Conservation (phyloP, 2,329 filamentous ascomycete genomes). For the Fusarium sp. region DNA sequence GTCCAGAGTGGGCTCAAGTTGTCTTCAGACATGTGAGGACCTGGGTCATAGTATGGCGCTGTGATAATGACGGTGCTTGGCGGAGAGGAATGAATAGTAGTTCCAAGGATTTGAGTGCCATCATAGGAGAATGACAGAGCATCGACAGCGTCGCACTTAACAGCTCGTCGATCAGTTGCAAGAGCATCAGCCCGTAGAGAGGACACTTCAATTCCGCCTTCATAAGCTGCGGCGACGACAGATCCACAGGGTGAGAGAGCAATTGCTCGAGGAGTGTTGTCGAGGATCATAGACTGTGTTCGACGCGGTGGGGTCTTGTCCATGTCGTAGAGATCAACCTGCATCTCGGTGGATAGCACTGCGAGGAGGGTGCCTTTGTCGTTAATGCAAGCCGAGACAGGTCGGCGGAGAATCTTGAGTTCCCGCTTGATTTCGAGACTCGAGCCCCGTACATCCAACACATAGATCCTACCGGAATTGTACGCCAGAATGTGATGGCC, state of each 20-base stretch:
- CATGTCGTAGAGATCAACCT: conserved; percentile 88
- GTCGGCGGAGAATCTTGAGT: conserved; percentile 81
- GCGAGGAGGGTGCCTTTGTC: conserved; percentile 83
- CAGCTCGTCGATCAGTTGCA: conserved; percentile 76
- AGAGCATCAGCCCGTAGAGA: conserved; percentile 75
- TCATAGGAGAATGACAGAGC: conserved; percentile 81
- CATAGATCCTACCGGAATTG: conserved; percentile 86
- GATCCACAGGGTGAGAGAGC: conserved; percentile 84
- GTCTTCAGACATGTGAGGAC: conserved; percentile 73
- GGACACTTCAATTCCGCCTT: conserved; percentile 89
- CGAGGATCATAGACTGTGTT: conserved; percentile 80
- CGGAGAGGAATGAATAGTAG: conserved; percentile 73
- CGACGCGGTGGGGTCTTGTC: conserved; percentile 72
- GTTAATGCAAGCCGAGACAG: conserved; percentile 80
- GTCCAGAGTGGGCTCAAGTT: conserved; percentile 84
- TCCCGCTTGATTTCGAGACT: conserved; percentile 77
- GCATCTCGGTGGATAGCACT: conserved; percentile 83
- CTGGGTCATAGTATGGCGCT: conserved; percentile 82
- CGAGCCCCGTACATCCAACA: conserved; percentile 74
- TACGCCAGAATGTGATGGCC: conserved; percentile 82
- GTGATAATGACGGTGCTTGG: conserved; percentile 82
- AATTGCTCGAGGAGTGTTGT: conserved; percentile 82
- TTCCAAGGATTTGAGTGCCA: conserved; percentile 82
- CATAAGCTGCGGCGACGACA: conserved; percentile 86
- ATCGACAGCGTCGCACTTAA: conserved; percentile 83